Evolutionary conservation across 805 yeast genomes (phyloP).

Genomic region (Saccharomyces eubayanus): DNA sequence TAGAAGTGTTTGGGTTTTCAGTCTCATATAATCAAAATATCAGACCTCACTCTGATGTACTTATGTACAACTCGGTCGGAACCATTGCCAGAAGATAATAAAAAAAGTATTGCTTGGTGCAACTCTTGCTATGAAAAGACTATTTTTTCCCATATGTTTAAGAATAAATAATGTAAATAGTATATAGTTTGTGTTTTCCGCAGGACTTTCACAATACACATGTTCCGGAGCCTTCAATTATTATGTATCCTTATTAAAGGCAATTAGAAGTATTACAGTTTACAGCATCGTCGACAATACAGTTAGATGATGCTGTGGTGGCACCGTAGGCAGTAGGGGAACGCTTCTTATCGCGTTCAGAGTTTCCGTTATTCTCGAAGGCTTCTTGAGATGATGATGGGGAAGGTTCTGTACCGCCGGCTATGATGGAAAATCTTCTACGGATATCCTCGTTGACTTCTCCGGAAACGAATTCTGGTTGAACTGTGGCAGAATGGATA

Average conservation of each 20-base stretch:
- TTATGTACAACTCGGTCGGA: neutral
- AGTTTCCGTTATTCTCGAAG: neutral
- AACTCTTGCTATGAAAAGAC: neutral
- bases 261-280: slow-evolving; percentile 44
- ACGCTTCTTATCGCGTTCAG: slow-evolving; percentile 1
- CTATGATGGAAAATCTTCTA: slow-evolving; percentile 29
- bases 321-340: slow-evolving; percentile 31
- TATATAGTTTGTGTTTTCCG: neutral
- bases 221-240: neutral
- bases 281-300: slow-evolving; percentile 44
- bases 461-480: slow-evolving; percentile 69
- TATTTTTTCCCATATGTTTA: neutral
- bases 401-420: slow-evolving; percentile 7
- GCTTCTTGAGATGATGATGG: neutral
- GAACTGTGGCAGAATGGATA: slow-evolving; percentile 89
- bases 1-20: neutral
- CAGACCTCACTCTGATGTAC: neutral
- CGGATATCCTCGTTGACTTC: slow-evolving; percentile 28
- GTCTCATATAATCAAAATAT: neutral
- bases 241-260: slow-evolving; percentile 12
- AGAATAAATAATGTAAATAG: neutral
- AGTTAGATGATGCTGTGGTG: slow-evolving; percentile 30
- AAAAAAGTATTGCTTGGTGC: neutral
- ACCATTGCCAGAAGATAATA: neutral
- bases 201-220: neutral